Evolutionary conservation across 2,329 filamentous ascomycete genomes (phyloP).

Genomic region (Hymenoscyphus fructigenus): DNA sequence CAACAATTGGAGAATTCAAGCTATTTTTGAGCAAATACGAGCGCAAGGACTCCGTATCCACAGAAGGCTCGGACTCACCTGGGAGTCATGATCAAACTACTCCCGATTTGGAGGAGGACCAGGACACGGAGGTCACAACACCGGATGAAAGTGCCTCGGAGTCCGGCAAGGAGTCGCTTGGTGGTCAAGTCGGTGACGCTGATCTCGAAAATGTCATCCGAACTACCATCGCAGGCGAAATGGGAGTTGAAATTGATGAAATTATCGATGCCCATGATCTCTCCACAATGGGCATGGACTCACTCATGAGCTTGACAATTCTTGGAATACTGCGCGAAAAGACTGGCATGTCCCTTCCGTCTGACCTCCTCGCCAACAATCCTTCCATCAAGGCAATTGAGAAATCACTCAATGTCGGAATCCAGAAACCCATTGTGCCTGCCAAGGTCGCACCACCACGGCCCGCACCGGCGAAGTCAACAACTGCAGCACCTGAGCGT

Average conservation of each 20-base stretch:
- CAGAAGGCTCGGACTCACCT: constrained; percentile 9
- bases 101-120: constrained; percentile 43
- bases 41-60: constrained; percentile 9
- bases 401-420: constrained; percentile 56
- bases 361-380: constrained; percentile 61
- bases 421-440: constrained; percentile 8
- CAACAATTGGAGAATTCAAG: constrained; percentile 51
- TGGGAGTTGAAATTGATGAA: constrained; percentile 68
- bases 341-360: constrained; percentile 53
- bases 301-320: constrained; percentile 56
- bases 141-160: constrained; percentile 54
- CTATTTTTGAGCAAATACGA: constrained; percentile 44
- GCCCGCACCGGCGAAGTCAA: constrained; percentile 39
- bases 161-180: constrained; percentile 43
- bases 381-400: constrained; percentile 65
- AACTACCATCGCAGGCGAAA: constrained; percentile 67
- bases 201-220: constrained; percentile 55
- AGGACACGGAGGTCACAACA: constrained; percentile 52
- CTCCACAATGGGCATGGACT: constrained; percentile 59
- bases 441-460: constrained; percentile 28
- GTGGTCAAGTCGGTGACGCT: constrained; percentile 4
- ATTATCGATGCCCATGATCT: constrained; percentile 54
- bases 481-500: constrained; percentile 19
- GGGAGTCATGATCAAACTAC: constrained; percentile 27
- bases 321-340: constrained; percentile 55